Evolutionary conservation across 495 filamentous ascomycete species (phyloP).

Genomic region (Penicillium ochrochloron): DNA sequence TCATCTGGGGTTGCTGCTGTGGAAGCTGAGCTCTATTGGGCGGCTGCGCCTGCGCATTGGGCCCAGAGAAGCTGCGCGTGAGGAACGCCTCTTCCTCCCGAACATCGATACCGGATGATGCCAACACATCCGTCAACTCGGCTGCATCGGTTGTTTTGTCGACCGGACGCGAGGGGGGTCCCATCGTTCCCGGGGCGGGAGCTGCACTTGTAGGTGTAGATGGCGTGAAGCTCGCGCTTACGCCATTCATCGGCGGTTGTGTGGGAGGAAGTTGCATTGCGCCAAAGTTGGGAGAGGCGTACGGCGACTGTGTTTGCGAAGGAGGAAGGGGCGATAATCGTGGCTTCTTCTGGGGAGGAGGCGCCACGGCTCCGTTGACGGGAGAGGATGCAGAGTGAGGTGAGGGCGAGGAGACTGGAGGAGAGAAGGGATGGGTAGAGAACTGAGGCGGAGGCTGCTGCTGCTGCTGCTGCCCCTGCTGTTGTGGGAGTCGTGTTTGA

Average conservation of each 20-base stretch:
- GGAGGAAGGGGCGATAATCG: slow-evolving; percentile 69
- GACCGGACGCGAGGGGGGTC: slow-evolving; percentile 74
- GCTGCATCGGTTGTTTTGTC: slow-evolving; percentile 71
- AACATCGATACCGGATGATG: slow-evolving; percentile 80
- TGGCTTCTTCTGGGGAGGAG: slow-evolving; percentile 66
- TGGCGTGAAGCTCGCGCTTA: slow-evolving; percentile 38
- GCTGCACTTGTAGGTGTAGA: slow-evolving; percentile 39
- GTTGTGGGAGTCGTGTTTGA: slow-evolving; percentile 56
- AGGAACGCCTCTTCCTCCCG: slow-evolving; percentile 79
- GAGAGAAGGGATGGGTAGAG: slow-evolving; percentile 56
- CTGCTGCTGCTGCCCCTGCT: slow-evolving; percentile 30
- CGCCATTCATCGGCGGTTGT: slow-evolving; percentile 41
- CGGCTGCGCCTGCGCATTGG: slow-evolving; percentile 46
- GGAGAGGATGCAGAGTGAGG: slow-evolving; percentile 46
- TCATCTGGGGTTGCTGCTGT: slow-evolving; percentile 43
- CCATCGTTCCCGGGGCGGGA: slow-evolving; percentile 66
- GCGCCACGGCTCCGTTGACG: slow-evolving; percentile 44
- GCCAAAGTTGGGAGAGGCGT: slow-evolving; percentile 49
- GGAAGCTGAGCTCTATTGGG: slow-evolving; percentile 48
- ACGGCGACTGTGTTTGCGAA: slow-evolving; percentile 44
- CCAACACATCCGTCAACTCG: slow-evolving; percentile 76
- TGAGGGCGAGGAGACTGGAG: slow-evolving; percentile 57
- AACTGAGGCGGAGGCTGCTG: slow-evolving; percentile 49
- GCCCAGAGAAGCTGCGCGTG: slow-evolving; percentile 62
- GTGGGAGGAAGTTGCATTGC: slow-evolving; percentile 46